A percentile compares a stretch with the other conserved stretches of the same genome.
Evolutionary conservation across 768 basidiomycete species (phyloP).

Genomic region (Cystobasidium tubakii): DNA sequence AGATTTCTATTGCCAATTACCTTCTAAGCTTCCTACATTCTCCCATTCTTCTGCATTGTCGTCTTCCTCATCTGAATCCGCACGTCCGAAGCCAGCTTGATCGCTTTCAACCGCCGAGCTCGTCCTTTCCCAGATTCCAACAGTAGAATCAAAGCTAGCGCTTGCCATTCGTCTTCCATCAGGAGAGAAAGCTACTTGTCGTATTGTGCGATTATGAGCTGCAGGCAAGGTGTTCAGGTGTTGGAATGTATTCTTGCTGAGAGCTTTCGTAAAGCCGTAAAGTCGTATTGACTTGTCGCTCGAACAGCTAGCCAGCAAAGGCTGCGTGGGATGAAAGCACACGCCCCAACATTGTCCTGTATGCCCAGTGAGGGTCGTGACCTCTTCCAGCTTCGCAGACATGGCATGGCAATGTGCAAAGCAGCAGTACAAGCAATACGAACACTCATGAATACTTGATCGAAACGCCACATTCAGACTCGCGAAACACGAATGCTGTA

Average conservation of each 20-base stretch:
- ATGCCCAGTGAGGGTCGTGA: slow-evolving; percentile 30
- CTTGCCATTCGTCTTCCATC: slow-evolving; percentile 79
- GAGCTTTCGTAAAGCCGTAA: slow-evolving; percentile 58
- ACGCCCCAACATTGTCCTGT: slow-evolving; percentile 59
- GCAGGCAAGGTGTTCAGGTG: slow-evolving; percentile 63
- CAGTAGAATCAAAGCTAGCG: slow-evolving; percentile 86
- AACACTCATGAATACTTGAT: too few species aligned
- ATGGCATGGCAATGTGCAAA: neutral
- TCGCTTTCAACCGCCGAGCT: slow-evolving; percentile 46
- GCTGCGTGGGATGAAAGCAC: slow-evolving; percentile 77
- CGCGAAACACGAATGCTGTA: too few species aligned
- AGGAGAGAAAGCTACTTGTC: slow-evolving; percentile 80
- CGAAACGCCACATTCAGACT: too few species aligned
- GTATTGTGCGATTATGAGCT: slow-evolving; percentile 79
- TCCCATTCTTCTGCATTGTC: slow-evolving; percentile 59
- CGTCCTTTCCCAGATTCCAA: slow-evolving; percentile 79
- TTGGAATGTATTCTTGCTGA: slow-evolving; percentile 34
- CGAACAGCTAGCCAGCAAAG: slow-evolving; percentile 84
- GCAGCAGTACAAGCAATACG: neutral
- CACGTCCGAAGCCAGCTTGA: slow-evolving; percentile 39
- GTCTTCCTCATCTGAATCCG: slow-evolving; percentile 47
- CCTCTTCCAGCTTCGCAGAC: slow-evolving; percentile 17
- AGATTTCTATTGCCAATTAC: too few species aligned
- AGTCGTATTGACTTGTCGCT: slow-evolving; percentile 85
- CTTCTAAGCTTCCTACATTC: slow-evolving; percentile 56